Base-by-base conservation (phyloP, 768 basidiomycete genomes). In the Lactarius evosmus region DNA sequence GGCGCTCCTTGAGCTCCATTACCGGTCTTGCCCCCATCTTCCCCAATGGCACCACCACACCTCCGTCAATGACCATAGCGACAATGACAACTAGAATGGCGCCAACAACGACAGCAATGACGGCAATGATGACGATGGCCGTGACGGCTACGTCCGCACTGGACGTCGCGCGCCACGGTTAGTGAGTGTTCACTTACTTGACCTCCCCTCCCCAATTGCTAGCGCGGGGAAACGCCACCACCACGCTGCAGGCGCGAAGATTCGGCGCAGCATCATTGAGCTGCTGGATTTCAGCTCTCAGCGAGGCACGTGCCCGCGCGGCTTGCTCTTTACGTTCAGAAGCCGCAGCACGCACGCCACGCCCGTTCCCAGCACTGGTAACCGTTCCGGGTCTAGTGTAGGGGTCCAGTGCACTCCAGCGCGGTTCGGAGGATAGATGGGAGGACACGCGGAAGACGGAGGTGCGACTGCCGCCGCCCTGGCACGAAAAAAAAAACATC, bases 181-280 rank as follows among this genome's bases (percentile, higher is more conserved):
- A n/a, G n/a, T n/a, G n/a, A n/a, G n/a, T n/a, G n/a, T n/a, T 19
- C 25, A 53, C 30, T 68, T 65, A 25, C 64, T 63, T 19, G 65
- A 66, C 8, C 44, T 59, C 29, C 53, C 57, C 4, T 11, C 55
- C 32, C 16, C 38, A 16, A 55, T 11, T 12, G 27, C 38, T 17
- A n/a, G 11, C 1, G 51, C 25, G 16, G 30, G 56, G 3, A 11
- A n/a, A 14, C 36, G 57, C 41, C 36, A 36, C 16, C 12, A 30
- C 2, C 56, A 49, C 11, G 58, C 19, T 1, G n/a, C n/a, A n/a
- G 44, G 58, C 11, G 59, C 57, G 1, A 60, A 58, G 29, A 49
- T 65, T 6, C 52, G 63, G 27, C 59, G 59, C 7, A 65, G 63
- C 34, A 32, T 65, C 40, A 61, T 41, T 36, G 41, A 55, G 19